Conservation (phyloP, 371 early-diverging fungal species). For the Rhizopus delemar region DNA sequence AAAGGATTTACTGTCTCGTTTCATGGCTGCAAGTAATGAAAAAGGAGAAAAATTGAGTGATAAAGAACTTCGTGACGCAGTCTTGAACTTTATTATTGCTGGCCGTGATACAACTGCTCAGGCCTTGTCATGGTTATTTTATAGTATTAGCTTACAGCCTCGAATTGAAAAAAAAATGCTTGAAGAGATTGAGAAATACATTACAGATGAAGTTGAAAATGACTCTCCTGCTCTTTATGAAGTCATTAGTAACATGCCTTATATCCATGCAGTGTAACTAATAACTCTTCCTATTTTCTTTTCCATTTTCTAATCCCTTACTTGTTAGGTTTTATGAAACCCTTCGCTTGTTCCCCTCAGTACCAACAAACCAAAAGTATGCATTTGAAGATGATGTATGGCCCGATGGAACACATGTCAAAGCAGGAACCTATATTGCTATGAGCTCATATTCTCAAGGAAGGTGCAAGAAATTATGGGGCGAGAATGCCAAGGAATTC, state of each 20-base stretch:
- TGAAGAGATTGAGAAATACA: constrained; percentile 51
- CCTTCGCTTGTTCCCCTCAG: constrained; percentile 70
- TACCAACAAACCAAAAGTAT: constrained; percentile 66
- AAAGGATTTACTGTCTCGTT: constrained; percentile 58
- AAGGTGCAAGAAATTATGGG: constrained; percentile 59
- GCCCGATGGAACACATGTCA: constrained; percentile 69
- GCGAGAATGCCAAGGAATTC: constrained; percentile 56
- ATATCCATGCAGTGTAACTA: constrained; percentile 58
- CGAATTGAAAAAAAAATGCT: constrained; percentile 54
- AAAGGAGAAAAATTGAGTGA: constrained; percentile 54
- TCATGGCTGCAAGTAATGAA: constrained; percentile 57
- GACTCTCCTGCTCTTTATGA: constrained; percentile 45
- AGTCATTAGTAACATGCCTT: constrained; percentile 50
- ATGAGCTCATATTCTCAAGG: constrained; percentile 63
- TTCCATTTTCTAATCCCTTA: neutral
- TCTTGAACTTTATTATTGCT: constrained; percentile 72
- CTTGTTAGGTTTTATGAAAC: constrained; percentile 56
- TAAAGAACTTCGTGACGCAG: constrained; percentile 60
- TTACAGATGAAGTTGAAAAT: constrained; percentile 38
- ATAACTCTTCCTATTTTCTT: constrained; percentile 5
- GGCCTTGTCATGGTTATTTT: constrained; percentile 71
- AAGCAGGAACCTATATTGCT: constrained; percentile 52
- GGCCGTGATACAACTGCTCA: constrained; percentile 75
- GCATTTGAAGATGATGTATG: constrained; percentile 67
- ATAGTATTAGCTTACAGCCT: constrained; percentile 50